These are phyloP conservation scores for Hamamelis virginiana DNA, from an alignment of 164 flowering plant species.

Conservation along the genomic window DNA sequence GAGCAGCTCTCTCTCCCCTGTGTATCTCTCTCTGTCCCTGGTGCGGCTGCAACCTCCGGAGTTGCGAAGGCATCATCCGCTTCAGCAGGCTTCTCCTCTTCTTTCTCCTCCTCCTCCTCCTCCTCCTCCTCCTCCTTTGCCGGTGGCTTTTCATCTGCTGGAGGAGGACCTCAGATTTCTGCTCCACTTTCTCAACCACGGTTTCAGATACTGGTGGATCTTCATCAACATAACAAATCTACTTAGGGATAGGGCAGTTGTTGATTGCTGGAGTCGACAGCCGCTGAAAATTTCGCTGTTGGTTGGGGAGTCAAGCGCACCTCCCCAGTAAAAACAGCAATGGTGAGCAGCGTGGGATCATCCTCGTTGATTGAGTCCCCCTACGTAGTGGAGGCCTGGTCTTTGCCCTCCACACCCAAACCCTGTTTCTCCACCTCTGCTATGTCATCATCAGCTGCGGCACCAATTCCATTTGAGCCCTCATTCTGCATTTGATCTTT, in stretches of 20 bases:
- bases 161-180: too few relatives aligned
- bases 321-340: neutral
- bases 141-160: too few relatives aligned
- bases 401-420: neutral
- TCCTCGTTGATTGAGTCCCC: neutral
- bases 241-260: constrained; percentile 7
- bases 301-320: neutral
- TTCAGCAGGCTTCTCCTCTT: too few relatives aligned
- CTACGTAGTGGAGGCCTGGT: neutral
- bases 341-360: neutral
- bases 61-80: too few relatives aligned
- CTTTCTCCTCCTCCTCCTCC: too few relatives aligned
- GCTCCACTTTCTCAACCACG: too few relatives aligned
- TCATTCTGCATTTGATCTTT: constrained; percentile 1
- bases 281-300: neutral
- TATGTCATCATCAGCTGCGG: neutral
- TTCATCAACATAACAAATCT: too few relatives aligned
- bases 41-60: too few relatives aligned
- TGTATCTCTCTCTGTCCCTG: too few relatives aligned
- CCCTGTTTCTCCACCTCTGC: neutral
- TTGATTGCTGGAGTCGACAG: neutral
- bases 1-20: too few relatives aligned
- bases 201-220: too few relatives aligned
- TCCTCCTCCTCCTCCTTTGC: too few relatives aligned
- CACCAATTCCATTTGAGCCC: neutral